Evolutionary conservation across 805 yeast genomes (phyloP).

Genomic region (Lipomyces yamadae): DNA sequence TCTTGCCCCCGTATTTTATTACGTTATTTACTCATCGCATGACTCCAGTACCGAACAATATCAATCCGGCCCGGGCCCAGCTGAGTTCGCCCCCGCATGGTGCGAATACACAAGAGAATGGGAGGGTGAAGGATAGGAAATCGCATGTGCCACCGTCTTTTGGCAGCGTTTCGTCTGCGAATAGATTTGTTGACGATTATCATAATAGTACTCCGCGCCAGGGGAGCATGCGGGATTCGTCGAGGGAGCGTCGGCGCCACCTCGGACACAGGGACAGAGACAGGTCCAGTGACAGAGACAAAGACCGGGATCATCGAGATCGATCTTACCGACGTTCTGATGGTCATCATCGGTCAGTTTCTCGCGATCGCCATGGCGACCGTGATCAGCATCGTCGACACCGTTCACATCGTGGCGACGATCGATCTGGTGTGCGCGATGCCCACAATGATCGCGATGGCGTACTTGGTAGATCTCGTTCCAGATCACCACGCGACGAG

Average conservation of each 20-base stretch:
- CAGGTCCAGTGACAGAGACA: conserved; percentile 5
- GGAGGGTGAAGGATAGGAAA: conserved; percentile 2
- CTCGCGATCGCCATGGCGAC: conserved; percentile 9
- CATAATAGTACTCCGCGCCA: background rate
- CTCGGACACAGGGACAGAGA: conserved; percentile 7
- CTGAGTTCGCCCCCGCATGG: background rate
- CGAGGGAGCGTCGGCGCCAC: conserved; percentile 5
- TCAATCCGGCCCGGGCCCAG: background rate
- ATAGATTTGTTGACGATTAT: conserved; percentile 1
- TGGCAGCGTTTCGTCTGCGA: background rate
- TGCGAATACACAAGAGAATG: background rate
- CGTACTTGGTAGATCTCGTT: background rate
- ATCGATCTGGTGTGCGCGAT: background rate
- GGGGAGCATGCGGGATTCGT: background rate
- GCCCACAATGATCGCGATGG: background rate
- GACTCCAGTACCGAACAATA: background rate
- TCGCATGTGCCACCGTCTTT: conserved; percentile 5
- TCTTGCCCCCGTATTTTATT: background rate
- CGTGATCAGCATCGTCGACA: background rate
- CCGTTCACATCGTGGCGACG: background rate
- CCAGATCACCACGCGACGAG: conserved; percentile 4
- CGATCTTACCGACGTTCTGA: background rate
- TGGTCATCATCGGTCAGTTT: background rate
- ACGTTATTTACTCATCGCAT: background rate
- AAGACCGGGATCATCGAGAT: background rate